Evolutionary conservation across 371 early-diverging fungal genomes (phyloP).

Genomic region (Mucor racemosus): DNA sequence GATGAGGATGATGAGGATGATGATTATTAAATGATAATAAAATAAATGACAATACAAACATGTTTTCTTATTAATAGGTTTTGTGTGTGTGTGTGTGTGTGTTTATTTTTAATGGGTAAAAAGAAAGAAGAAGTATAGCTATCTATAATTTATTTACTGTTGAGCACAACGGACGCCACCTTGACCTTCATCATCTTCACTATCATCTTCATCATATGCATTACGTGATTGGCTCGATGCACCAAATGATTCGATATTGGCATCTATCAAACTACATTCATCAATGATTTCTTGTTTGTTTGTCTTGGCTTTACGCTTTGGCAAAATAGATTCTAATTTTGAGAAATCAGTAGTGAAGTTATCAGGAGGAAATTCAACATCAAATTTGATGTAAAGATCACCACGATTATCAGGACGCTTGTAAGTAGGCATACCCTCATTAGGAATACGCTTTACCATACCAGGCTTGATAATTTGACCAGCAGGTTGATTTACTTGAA

Average conservation of each 20-base stretch:
- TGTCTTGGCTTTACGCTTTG: conserved; percentile 35
- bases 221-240: conserved; percentile 36
- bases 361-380: conserved; percentile 90
- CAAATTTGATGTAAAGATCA: conserved; percentile 90
- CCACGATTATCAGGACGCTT: conserved; percentile 89
- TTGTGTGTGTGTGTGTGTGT: background rate
- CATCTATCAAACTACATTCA: conserved; percentile 46
- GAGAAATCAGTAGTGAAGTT: conserved; percentile 70
- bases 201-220: conserved; percentile 69
- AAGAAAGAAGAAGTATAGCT: background rate
- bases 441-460: conserved; percentile 80
- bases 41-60: background rate
- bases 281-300: conserved; percentile 49
- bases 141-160: conserved; percentile 60
- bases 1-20: conserved; percentile 46
- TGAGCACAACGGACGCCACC: conserved; percentile 83
- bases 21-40: conserved; percentile 12
- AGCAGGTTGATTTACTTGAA: conserved; percentile 85
- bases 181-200: conserved; percentile 64
- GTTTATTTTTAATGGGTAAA: background rate
- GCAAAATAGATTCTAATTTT: conserved; percentile 57
- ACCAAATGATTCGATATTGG: conserved; percentile 46
- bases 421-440: conserved; percentile 96
- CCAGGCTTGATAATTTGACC: conserved; percentile 92
- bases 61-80: background rate